These are phyloP conservation scores for Pythium graminicola DNA, from an alignment of 352 stramenopile species.

Conservation along the genomic window DNA sequence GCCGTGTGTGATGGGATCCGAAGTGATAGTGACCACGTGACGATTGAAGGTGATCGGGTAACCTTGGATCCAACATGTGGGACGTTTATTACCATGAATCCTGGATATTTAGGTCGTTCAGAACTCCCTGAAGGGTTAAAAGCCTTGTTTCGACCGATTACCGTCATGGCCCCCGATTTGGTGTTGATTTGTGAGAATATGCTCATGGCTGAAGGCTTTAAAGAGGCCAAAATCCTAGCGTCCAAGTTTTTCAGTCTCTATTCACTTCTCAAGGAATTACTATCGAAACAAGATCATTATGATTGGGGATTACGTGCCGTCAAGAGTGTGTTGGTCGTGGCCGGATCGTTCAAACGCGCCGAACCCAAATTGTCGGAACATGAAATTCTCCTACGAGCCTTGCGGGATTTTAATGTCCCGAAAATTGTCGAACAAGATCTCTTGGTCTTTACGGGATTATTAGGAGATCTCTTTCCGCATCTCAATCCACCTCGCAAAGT, in stretches of 20 bases:
- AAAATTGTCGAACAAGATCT: slow-evolving; percentile 95
- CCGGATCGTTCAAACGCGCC: slow-evolving; percentile 91
- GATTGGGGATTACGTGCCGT: slow-evolving; percentile 93
- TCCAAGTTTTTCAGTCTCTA: slow-evolving; percentile 91
- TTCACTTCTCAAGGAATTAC: slow-evolving; percentile 88
- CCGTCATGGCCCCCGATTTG: slow-evolving; percentile 92
- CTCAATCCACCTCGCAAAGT: slow-evolving; percentile 92
- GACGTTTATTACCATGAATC: slow-evolving; percentile 89
- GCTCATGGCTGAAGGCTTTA: slow-evolving; percentile 91
- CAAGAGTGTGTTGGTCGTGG: slow-evolving; percentile 92
- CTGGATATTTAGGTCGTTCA: slow-evolving; percentile 88
- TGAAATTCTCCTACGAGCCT: slow-evolving; percentile 91
- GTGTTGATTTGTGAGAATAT: slow-evolving; percentile 92
- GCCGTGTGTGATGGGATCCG: slow-evolving; percentile 89
- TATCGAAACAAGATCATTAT: slow-evolving; percentile 94
- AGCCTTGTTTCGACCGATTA: slow-evolving; percentile 87
- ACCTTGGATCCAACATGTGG: slow-evolving; percentile 30
- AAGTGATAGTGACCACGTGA: slow-evolving; percentile 93
- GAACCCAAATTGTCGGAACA: slow-evolving; percentile 93
- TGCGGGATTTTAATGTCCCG: slow-evolving; percentile 94
- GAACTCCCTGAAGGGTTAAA: slow-evolving; percentile 92
- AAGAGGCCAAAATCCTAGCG: slow-evolving; percentile 79
- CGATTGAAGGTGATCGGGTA: too few relatives aligned
- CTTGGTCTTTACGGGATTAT: slow-evolving; percentile 91
- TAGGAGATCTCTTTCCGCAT: slow-evolving; percentile 92